Conservation (phyloP, 73 alveolate species). For the Breviolum minutum region DNA sequence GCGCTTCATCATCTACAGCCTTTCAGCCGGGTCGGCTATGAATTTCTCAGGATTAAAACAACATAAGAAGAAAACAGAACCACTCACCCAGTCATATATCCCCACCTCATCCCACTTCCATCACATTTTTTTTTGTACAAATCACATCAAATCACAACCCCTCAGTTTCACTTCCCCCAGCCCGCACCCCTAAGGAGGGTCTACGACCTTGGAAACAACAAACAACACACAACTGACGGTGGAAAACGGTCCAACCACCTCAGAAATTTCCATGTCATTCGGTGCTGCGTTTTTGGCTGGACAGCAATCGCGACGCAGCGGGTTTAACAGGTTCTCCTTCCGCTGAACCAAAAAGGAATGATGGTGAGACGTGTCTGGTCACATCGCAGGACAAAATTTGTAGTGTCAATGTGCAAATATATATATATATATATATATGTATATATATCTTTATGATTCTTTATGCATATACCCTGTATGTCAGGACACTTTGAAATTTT, state of each 20-base stretch:
- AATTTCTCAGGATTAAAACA: neutral
- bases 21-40: neutral
- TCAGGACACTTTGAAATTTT: too few species aligned
- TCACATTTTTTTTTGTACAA: too few species aligned
- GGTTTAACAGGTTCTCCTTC: constrained; percentile 39
- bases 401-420: too few species aligned
- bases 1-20: constrained; percentile 21
- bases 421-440: too few species aligned
- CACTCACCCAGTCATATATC: neutral
- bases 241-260: neutral
- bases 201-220: neutral
- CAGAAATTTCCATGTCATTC: neutral
- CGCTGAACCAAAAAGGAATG: neutral
- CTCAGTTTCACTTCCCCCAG: neutral
- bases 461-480: too few species aligned
- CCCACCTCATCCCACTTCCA: neutral
- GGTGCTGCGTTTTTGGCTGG: neutral
- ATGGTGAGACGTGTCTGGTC: neutral
- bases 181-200: constrained; percentile 40
- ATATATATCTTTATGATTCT: too few species aligned
- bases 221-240: neutral
- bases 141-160: neutral
- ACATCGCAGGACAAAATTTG: too few species aligned
- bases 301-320: neutral
- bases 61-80: neutral